phyloP scores from a whole-genome alignment of 768 basidiomycete genomes.

The Pisolithus tinctorius region DNA sequence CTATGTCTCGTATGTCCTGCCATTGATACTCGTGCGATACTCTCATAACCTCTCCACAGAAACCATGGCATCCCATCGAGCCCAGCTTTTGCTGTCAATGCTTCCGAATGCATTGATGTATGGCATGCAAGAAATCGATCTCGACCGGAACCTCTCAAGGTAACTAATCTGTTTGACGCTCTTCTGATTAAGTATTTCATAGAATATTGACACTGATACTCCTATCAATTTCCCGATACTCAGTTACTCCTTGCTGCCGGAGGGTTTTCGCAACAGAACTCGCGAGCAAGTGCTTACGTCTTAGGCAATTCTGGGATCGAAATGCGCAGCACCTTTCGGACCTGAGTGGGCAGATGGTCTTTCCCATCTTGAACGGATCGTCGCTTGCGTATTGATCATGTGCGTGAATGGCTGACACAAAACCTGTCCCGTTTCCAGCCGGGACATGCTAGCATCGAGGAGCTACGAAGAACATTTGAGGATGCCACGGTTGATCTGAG shows the following conservation, averaged over 20 bases:
- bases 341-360: slow-evolving; percentile 36
- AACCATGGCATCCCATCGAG: slow-evolving; percentile 44
- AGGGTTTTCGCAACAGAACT: slow-evolving; percentile 10
- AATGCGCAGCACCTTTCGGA: slow-evolving; percentile 16
- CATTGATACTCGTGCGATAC: too few species aligned
- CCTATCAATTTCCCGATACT: slow-evolving; percentile 34
- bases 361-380: slow-evolving; percentile 32
- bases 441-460: slow-evolving; percentile 38
- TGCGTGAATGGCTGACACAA: slow-evolving; percentile 43
- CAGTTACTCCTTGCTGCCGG: slow-evolving; percentile 20
- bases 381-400: slow-evolving; percentile 38
- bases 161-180: slow-evolving; percentile 8
- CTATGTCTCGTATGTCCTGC: slow-evolving; percentile 46
- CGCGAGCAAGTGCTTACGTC: slow-evolving; percentile 10
- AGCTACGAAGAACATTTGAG: slow-evolving; percentile 39
- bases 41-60: slow-evolving; percentile 24
- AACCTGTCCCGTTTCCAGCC: slow-evolving; percentile 44
- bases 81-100: slow-evolving; percentile 33
- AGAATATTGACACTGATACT: slow-evolving; percentile 50
- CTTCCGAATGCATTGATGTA: slow-evolving; percentile 43
- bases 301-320: slow-evolving; percentile 16
- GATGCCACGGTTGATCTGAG: slow-evolving; percentile 38
- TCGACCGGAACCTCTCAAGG: slow-evolving; percentile 49
- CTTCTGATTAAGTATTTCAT: background rate
- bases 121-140: slow-evolving; percentile 40